Evolutionary conservation across 352 stramenopile genomes (phyloP).

Genomic region (Phytophthora pluvialis): DNA sequence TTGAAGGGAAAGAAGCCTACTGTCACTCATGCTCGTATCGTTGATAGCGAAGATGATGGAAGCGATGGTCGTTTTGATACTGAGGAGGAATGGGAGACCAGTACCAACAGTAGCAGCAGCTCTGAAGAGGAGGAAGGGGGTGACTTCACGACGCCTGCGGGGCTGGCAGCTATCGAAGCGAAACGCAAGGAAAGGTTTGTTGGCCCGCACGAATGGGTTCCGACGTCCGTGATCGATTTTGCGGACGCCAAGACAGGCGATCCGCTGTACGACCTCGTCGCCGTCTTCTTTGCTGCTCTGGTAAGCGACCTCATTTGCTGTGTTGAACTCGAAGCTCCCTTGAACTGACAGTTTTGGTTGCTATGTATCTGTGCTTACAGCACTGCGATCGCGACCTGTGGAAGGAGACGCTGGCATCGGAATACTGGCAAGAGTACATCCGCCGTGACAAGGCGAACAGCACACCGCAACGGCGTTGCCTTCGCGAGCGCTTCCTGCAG

Average conservation of each 20-base stretch:
- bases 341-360: slow-evolving; percentile 12
- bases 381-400: slow-evolving; percentile 72
- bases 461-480: slow-evolving; percentile 29
- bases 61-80: slow-evolving; percentile 25
- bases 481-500: slow-evolving; percentile 75
- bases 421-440: slow-evolving; percentile 83
- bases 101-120: slow-evolving; percentile 59
- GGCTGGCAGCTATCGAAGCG: slow-evolving; percentile 34
- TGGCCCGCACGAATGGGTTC: slow-evolving; percentile 60
- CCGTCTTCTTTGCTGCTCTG: slow-evolving; percentile 80
- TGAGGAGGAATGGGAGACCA: slow-evolving; percentile 61
- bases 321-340: neutral
- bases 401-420: slow-evolving; percentile 55
- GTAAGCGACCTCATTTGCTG: slow-evolving; percentile 40
- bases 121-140: slow-evolving; percentile 55
- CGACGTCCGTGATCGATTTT: slow-evolving; percentile 86
- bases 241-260: slow-evolving; percentile 88
- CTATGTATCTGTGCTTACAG: slow-evolving; percentile 35
- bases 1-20: slow-evolving; percentile 36
- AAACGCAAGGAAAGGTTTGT: slow-evolving; percentile 59
- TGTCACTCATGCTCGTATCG: slow-evolving; percentile 17
- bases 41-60: slow-evolving; percentile 39
- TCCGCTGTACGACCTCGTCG: slow-evolving; percentile 86
- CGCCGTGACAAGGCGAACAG: slow-evolving; percentile 35
- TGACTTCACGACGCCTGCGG: slow-evolving; percentile 24